A percentile compares a stretch with the other conserved stretches of the same genome.
Conservation (phyloP, 2,329 filamentous ascomycete genomes). For the Ophiostoma australiae region DNA sequence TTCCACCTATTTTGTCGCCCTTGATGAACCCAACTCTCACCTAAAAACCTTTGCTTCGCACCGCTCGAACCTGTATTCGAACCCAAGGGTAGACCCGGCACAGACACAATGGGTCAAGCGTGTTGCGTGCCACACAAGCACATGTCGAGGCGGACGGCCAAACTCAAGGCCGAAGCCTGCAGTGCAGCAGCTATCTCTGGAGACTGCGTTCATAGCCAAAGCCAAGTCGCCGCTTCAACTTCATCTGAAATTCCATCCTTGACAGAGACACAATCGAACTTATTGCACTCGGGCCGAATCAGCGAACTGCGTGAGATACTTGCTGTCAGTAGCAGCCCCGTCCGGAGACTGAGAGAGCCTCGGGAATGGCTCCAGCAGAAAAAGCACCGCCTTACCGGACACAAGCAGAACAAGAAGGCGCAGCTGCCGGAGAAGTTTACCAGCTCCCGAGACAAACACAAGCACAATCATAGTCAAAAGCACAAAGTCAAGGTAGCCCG, state of each 20-base stretch:
- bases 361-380: background rate
- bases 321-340: background rate
- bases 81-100: background rate
- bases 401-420: background rate
- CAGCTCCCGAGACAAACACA: background rate
- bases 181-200: background rate
- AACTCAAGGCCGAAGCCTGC: conserved; percentile 14
- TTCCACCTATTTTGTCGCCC: background rate
- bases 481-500: background rate
- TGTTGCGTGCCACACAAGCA: conserved; percentile 5
- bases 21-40: background rate
- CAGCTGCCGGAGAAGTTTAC: conserved; percentile 1
- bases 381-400: background rate
- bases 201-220: background rate
- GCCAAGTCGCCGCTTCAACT: background rate
- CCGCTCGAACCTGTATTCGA: background rate
- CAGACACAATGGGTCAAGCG: conserved; percentile 11
- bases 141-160: background rate
- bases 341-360: background rate
- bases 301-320: background rate
- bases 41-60: background rate
- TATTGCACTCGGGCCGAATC: background rate
- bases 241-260: background rate
- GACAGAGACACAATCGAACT: background rate
- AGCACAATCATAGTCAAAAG: background rate